These are phyloP conservation scores for Dissoconium aciculare DNA, from an alignment of 2,329 filamentous ascomycete genomes.

Conservation along the genomic window DNA sequence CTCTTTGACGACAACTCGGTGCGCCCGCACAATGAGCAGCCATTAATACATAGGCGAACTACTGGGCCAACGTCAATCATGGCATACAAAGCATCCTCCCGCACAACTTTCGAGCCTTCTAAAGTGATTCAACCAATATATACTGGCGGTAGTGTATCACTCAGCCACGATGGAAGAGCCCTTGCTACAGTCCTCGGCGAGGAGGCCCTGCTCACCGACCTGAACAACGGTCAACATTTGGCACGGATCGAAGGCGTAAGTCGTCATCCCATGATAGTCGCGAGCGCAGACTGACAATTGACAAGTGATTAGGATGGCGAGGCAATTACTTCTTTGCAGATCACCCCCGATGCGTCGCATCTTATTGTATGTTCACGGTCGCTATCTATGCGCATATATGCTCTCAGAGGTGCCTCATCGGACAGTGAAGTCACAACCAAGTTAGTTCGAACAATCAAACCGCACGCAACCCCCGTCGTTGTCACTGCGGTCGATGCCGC, in stretches of 20 bases:
- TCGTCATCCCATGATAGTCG: slow-evolving; percentile 15
- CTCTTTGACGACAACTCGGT: too few species aligned
- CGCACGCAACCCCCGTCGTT: slow-evolving; percentile 78
- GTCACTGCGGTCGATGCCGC: slow-evolving; percentile 74
- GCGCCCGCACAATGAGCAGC: too few species aligned
- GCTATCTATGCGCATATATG: slow-evolving; percentile 86
- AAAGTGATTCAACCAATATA: slow-evolving; percentile 84
- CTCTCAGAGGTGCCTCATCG: slow-evolving; percentile 45
- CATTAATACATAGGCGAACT: too few species aligned
- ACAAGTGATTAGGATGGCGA: slow-evolving; percentile 41
- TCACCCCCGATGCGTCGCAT: slow-evolving; percentile 78
- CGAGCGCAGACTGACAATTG: slow-evolving; percentile 24
- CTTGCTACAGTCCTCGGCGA: slow-evolving; percentile 84
- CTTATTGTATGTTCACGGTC: slow-evolving; percentile 86
- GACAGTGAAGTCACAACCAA: slow-evolving; percentile 47
- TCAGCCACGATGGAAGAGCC: slow-evolving; percentile 67
- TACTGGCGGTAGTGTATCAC: slow-evolving; percentile 73
- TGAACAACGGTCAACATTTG: slow-evolving; percentile 67
- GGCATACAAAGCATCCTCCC: slow-evolving; percentile 44
- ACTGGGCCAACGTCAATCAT: too few species aligned
- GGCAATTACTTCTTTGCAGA: slow-evolving; percentile 58
- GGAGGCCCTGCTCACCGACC: slow-evolving; percentile 74
- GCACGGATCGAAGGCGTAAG: slow-evolving; percentile 74
- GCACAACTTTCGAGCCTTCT: slow-evolving; percentile 78
- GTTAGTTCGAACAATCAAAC: slow-evolving; percentile 68